These are phyloP conservation scores for Phanerodontia chrysosporium DNA, from an alignment of 768 basidiomycete species.

Conservation along the genomic window DNA sequence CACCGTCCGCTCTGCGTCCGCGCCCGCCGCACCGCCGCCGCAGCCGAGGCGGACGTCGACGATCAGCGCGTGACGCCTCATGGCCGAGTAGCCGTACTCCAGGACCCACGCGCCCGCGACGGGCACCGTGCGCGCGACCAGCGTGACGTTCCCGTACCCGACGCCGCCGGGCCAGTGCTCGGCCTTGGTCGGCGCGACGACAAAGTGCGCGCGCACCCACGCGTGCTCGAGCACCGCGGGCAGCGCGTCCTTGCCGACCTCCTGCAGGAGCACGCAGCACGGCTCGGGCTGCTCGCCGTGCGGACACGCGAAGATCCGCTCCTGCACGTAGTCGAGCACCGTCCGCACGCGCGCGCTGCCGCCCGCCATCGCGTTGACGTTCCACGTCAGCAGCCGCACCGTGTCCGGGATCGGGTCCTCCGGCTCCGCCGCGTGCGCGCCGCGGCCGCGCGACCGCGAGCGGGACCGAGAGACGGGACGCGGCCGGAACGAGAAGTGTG, in stretches of 20 bases:
- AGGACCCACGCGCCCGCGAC: constrained; percentile 47
- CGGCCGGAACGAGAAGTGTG: constrained; percentile 1
- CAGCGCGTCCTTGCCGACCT: constrained; percentile 48
- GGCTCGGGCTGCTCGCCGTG: constrained; percentile 43
- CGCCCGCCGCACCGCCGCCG: neutral
- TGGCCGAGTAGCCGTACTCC: constrained; percentile 46
- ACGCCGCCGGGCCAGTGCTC: constrained; percentile 48
- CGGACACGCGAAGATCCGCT: constrained; percentile 45
- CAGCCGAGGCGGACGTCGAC: constrained; percentile 49
- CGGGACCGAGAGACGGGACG: neutral
- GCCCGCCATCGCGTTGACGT: constrained; percentile 48
- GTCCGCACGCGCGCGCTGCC: constrained; percentile 41
- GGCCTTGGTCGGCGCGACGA: constrained; percentile 49
- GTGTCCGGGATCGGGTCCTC: constrained; percentile 30
- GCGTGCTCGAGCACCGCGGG: constrained; percentile 44
- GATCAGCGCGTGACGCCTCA: constrained; percentile 53
- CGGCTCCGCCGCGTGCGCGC: neutral
- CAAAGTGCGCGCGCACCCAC: constrained; percentile 63
- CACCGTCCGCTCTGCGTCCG: constrained; percentile 38
- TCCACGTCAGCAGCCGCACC: constrained; percentile 67
- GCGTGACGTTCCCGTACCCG: constrained; percentile 68
- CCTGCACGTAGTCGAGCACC: constrained; percentile 52
- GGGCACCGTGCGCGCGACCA: constrained; percentile 54
- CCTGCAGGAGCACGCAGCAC: constrained; percentile 67
- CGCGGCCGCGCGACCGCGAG: neutral